These are phyloP conservation scores for Liriodendron chinense DNA, from an alignment of 164 flowering plant species.

Conservation along the genomic window DNA sequence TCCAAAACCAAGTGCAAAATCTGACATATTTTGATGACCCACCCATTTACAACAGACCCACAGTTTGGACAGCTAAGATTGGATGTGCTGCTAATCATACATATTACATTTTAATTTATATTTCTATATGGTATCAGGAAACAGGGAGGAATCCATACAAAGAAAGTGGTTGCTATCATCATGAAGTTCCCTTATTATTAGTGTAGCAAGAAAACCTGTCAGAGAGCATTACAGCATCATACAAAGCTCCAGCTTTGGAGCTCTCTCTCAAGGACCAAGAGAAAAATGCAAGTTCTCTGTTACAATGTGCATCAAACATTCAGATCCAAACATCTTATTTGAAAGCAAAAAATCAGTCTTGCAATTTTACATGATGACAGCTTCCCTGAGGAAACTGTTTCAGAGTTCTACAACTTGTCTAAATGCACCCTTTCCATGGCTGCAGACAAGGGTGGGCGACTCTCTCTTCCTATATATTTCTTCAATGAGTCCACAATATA, in stretches of 20 bases:
- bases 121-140: too few species aligned
- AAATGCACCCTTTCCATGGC: neutral
- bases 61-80: too few species aligned
- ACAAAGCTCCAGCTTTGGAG: constrained; percentile 3
- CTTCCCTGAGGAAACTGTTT: neutral
- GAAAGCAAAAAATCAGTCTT: constrained; percentile 2
- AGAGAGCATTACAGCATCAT: neutral
- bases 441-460: neutral
- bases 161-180: too few species aligned
- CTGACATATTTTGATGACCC: too few species aligned
- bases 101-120: too few species aligned
- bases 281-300: neutral
- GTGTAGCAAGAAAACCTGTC: constrained; percentile 1
- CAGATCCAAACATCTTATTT: constrained; percentile 2
- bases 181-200: neutral
- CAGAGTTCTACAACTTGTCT: neutral
- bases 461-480: neutral
- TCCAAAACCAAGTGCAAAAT: too few species aligned
- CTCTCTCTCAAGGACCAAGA: neutral
- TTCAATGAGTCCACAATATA: neutral
- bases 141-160: too few species aligned
- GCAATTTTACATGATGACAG: neutral
- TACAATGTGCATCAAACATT: neutral
- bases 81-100: too few species aligned
- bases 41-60: too few species aligned